Base-by-base conservation (phyloP, 805 yeast species). In the Yueomyces sinensis region DNA sequence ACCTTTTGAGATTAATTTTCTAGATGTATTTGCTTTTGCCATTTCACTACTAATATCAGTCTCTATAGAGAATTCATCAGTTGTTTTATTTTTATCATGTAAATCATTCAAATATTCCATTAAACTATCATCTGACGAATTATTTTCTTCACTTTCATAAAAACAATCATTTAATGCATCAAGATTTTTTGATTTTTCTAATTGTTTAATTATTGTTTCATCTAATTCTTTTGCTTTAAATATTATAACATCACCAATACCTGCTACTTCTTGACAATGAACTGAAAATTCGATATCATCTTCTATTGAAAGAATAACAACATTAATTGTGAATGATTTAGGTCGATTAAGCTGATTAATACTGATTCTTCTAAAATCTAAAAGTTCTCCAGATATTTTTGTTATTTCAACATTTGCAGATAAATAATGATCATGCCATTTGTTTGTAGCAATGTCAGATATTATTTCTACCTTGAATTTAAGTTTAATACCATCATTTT, bases 341-440 rank as follows among this genome's bases (percentile, higher is more conserved):
- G 40, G 43, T 2, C 42, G 41, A 32, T 31, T 38, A 13, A 45
- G 49, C 28, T 50, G 61, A 25, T 40, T 36, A 4, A 54, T 23
- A 4, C 41, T 49, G 1, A 67, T 46, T 39, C 68, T 59, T 37
- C 73, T 54, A 36, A 66, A 70, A 38, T 68, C 74, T 6, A 69
- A 35, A 11, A 72, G 40, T 3, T 32, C 42, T 0, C 71, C 72
- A 5, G 45, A 41, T 4, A 47, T 39, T 24, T 48, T 47, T 2
- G 50, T 52, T 11, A 56, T 37, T 7, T 57, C 42, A 1, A 66
- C 45, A 29, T 54, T 58, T 0, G 58, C 37, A 1, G 59, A 54
- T 3, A 64, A 34, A 4, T 46, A 30, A 29, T 54, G 49, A 11
- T 56, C 58, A 35, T 55, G 57, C 67, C 68, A 62, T 7, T 35